Evolutionary conservation across 2,329 filamentous ascomycete species (phyloP), one percentile per base, ranked within the genome.

Genomic region (Massarina eburnea): DNA sequence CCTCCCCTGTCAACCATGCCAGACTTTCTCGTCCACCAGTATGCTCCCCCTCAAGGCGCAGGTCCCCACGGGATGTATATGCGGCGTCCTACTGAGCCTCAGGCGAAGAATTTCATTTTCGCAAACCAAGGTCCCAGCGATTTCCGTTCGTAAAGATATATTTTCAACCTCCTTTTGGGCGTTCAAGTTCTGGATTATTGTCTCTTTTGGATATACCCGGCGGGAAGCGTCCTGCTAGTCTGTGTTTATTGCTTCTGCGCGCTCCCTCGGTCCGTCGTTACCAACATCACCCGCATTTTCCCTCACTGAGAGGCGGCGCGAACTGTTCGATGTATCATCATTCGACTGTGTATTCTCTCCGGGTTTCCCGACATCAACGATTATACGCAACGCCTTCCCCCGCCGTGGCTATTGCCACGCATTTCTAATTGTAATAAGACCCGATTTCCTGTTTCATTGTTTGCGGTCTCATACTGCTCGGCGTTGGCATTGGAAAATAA

Each of bases 31-130:
- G 72, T 76, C 15, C 74, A 78, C 41, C 71, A 77, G 49, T 77
- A 77, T 54, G 70, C 62, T 22, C 74, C 75, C 18, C 74, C 75
- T 17, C 65, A 71, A 14, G 68, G 67, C n/a, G 51, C 66, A 4
- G 73, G 60, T 37, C 41, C 70, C 35, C 55, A 64, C 37, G 57
- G 54, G 38, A 55, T 55, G 10, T 38, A 63, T 10, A 46, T 62
- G 27, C 62, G 61, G n/a, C 58, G 59, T 24, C 52, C 58, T 19
- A 54, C 51, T 8, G 66, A 68, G 43, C 58, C 61, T n/a, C 58
- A 67, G 49, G 54, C 70, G 2, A 77, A 76, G 59, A 74, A 66
- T 46, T 78, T 74, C 52, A 73, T 73, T 14, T 78, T 78, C 45
- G 71, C 73, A 36, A 76, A 76, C 39, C 71, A 74, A 45, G 71